phyloP scores from a whole-genome alignment of 495 filamentous ascomycete species.

The Penicillium cosmopolitanum region DNA sequence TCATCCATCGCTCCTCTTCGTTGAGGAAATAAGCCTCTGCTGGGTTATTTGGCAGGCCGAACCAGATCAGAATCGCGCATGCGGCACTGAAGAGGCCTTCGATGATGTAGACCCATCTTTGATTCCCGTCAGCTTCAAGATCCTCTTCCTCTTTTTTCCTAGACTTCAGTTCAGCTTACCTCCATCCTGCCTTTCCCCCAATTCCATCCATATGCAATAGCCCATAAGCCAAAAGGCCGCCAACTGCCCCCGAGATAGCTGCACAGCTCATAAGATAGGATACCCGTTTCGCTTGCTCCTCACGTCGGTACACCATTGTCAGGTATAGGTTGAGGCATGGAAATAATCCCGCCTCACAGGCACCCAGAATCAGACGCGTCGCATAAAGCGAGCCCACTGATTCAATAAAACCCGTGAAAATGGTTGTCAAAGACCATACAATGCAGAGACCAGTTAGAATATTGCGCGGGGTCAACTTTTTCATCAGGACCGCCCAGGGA shows the following conservation, averaged over 20 bases:
- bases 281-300: conserved; percentile 49
- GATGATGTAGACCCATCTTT: conserved; percentile 56
- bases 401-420: conserved; percentile 56
- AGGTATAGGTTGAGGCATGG: conserved; percentile 62
- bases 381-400: conserved; percentile 54
- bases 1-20: conserved; percentile 54
- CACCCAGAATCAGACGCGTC: conserved; percentile 64
- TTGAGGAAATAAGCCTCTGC: conserved; percentile 55
- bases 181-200: conserved; percentile 46
- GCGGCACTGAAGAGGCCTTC: conserved; percentile 56
- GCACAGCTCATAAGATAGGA: conserved; percentile 48
- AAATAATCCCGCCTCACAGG: conserved; percentile 70
- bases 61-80: conserved; percentile 55
- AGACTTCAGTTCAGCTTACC: conserved; percentile 25
- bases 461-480: conserved; percentile 49
- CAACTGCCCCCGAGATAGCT: conserved; percentile 48
- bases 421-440: conserved; percentile 56
- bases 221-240: conserved; percentile 50
- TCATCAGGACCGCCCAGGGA: conserved; percentile 48
- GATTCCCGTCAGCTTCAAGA: conserved; percentile 5
- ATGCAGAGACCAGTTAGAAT: conserved; percentile 44
- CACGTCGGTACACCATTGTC: conserved; percentile 53
- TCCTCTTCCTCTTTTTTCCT: neutral
- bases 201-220: conserved; percentile 50
- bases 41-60: conserved; percentile 61